Base-by-base conservation (phyloP, 805 yeast genomes). In the Wickerhamiella cacticola region DNA sequence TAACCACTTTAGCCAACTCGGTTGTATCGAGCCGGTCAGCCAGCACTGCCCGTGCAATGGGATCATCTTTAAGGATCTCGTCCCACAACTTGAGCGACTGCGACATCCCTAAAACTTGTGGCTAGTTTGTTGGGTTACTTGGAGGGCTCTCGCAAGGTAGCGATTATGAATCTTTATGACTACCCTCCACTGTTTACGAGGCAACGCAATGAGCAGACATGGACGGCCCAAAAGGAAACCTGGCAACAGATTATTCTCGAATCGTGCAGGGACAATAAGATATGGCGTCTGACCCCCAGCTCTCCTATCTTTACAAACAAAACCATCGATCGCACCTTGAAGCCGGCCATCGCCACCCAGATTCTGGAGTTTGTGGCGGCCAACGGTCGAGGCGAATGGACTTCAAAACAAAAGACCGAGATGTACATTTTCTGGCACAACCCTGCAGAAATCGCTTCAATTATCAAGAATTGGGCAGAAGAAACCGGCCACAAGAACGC, bases 171-270 rank as follows among this genome's bases (percentile, higher is more conserved):
- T 21, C 33, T 43, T 22, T 43, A 43, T 26, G 28, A 76, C 33
- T 89, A 87, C 63, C 96, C 96, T 5, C 98, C 98, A 0, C 76
- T 89, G 55, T 89, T 78, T 66, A 92, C 97, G 7, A 72, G 77
- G 52, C 98, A 89, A 64, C 87, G 92, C 19, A 88, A 89, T 56
- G 73, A 78, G 31, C 76, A 82, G 9, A 80, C 92, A 1, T 76
- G 83, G 68, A 71, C 73, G 25, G 79, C 85, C 9, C 98, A 89
- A 63, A 65, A 82, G 13, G 71, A 71, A n/a, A 76, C 82, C 48
- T 89, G 98, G 98, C 66, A 71, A 23, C 68, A 73, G 39, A 63
- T 89, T 23, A 66, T 89, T 0, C 61, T 81, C 8, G 68, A 69
- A 5, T 83, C 76, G 56, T 80, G 94, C 55, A 69, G 74, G 53